Evolutionary conservation across 768 basidiomycete species (phyloP), one percentile per base, ranked within the genome.

Genomic region (Suillus weaverae): DNA sequence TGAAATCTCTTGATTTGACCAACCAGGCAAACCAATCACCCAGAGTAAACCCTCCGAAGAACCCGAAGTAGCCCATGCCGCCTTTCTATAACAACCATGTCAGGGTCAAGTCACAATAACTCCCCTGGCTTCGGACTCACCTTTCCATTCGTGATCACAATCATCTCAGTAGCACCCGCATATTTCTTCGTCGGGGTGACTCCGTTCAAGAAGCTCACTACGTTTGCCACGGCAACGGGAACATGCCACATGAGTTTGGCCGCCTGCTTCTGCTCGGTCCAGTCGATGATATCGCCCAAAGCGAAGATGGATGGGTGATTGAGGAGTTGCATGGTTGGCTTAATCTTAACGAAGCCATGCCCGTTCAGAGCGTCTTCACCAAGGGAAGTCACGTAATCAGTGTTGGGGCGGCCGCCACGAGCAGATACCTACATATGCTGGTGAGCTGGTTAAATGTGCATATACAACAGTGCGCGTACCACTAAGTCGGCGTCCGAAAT

Each of bases 251-350:
- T 30, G 0, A 77, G 78, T 71, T 90, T 89, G 18, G 75, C 79
- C 0, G 75, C 75, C 55, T 84, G 87, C 68, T 89, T 90, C 73
- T 89, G 85, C 72, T 90, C 90, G 1, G 75, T 63, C 79, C 83
- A 86, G 44, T 88, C 85, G 65, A 87, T 83, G 64, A 87, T 80
- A 69, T 92, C 90, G 2, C 90, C 90, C 3, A 76, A 80, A 0
- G 89, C 91, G 63, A 88, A 90, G 16, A 91, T 83, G 64, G 80
- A 79, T 0, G 84, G 76, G 71, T 87, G 75, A 0, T 73, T 75
- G 8, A 67, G 69, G 3, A 91, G 73, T 68, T 89, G 88, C 46
- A 91, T 79, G 0, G 87, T 89, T 4, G 86, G 80, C 32, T 74
- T 70, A 14, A 91, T 81, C 65, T 83, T 84, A 62, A 90, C 82